phyloP scores from a whole-genome alignment of 2,329 filamentous ascomycete genomes.

The Neonectria neomacrospora region DNA sequence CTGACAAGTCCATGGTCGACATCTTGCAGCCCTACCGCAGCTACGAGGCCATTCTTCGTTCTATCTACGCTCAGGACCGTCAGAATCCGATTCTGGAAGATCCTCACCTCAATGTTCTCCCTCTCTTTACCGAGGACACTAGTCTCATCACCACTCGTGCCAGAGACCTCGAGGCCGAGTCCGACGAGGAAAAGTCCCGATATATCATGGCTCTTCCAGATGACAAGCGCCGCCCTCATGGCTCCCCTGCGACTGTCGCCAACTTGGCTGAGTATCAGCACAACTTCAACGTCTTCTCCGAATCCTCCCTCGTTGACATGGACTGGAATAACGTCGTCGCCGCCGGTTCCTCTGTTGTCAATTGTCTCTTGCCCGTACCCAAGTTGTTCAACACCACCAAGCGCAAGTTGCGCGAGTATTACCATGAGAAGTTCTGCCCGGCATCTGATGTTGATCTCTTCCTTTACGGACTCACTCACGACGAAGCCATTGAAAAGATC shows the following conservation, averaged over 20 bases:
- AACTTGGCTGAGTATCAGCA: conserved; percentile 77
- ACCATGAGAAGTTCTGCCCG: conserved; percentile 82
- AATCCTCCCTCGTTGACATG: conserved; percentile 78
- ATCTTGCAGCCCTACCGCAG: conserved; percentile 74
- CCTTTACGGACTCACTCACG: conserved; percentile 80
- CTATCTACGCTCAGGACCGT: conserved; percentile 76
- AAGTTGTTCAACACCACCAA: conserved; percentile 70
- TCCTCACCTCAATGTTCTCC: conserved; percentile 70
- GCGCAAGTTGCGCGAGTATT: conserved; percentile 75
- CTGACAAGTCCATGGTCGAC: conserved; percentile 63
- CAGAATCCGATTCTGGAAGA: conserved; percentile 67
- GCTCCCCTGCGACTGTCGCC: conserved; percentile 74
- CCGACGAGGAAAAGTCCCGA: conserved; percentile 67
- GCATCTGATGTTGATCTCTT: conserved; percentile 91
- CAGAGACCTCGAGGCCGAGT: conserved; percentile 67
- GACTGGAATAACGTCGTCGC: conserved; percentile 87
- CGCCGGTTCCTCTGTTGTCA: conserved; percentile 83
- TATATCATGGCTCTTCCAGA: conserved; percentile 77
- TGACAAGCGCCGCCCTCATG: conserved; percentile 69
- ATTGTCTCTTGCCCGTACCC: conserved; percentile 78
- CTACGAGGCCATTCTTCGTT: conserved; percentile 74
- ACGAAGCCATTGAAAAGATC: conserved; percentile 85
- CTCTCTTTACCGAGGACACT: conserved; percentile 70
- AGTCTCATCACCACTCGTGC: conserved; percentile 69
- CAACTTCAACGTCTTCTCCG: conserved; percentile 86